Conservation (phyloP, 192 early-diverging fungal species). For the Coemansia sp. region DNA sequence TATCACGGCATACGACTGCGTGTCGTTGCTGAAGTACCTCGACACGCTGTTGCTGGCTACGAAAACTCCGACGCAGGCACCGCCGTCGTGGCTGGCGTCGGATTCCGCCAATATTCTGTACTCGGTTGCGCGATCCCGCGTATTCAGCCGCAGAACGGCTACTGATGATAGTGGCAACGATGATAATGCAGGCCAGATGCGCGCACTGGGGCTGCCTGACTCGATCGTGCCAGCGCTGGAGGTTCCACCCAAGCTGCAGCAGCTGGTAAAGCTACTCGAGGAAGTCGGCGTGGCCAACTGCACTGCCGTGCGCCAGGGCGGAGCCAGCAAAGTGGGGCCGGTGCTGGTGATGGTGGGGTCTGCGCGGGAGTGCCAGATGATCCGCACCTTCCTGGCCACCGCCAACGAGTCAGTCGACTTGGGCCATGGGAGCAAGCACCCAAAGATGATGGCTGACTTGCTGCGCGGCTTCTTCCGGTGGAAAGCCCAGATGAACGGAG, state of each 20-base stretch:
- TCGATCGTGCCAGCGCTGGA: conserved; percentile 75
- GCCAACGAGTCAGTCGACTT: neutral
- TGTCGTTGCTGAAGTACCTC: conserved; percentile 83
- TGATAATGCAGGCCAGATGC: conserved; percentile 17
- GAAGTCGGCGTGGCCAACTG: conserved; percentile 62
- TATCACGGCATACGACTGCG: conserved; percentile 81
- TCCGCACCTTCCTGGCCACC: conserved; percentile 12
- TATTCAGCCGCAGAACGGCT: conserved; percentile 36
- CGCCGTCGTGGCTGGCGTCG: conserved; percentile 73
- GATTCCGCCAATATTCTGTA: conserved; percentile 86
- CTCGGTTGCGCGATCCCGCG: conserved; percentile 57
- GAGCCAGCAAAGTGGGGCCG: conserved; percentile 8
- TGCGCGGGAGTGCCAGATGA: conserved; percentile 29
- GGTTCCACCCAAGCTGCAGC: conserved; percentile 91
- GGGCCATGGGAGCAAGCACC: conserved; percentile 7
- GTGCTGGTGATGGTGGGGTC: conserved; percentile 35
- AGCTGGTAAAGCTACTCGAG: conserved; percentile 67
- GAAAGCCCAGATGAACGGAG: conserved; percentile 58
- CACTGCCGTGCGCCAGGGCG: neutral
- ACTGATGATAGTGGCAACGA: neutral
- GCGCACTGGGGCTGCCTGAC: conserved; percentile 61
- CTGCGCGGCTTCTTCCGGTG: conserved; percentile 74
- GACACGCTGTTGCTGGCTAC: conserved; percentile 77
- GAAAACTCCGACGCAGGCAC: conserved; percentile 30
- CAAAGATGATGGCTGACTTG: conserved; percentile 50